phyloP scores from a whole-genome alignment of 2,329 filamentous ascomycete genomes.

The Didymella pomorum region DNA sequence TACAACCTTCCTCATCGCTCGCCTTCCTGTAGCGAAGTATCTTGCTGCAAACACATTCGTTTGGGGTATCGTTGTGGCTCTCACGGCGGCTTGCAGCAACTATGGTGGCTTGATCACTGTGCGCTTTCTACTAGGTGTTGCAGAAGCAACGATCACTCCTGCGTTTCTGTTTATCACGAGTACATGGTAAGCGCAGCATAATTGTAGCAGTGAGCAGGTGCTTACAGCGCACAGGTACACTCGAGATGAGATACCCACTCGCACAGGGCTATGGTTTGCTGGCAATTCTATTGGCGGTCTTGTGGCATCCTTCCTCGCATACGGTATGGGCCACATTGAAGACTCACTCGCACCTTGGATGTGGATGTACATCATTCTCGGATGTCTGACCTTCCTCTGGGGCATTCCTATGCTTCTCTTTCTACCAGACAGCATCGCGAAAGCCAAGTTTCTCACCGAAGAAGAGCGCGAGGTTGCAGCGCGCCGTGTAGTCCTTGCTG shows the following conservation, averaged over 20 bases:
- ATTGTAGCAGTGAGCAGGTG: background rate
- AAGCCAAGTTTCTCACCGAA: conserved; percentile 11
- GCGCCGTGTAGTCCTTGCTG: conserved; percentile 36
- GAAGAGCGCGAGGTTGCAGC: conserved; percentile 27
- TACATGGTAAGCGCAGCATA: conserved; percentile 30
- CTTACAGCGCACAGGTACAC: conserved; percentile 10
- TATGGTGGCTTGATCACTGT: conserved; percentile 8
- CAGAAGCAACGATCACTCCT: conserved; percentile 13
- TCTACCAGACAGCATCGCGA: conserved; percentile 9
- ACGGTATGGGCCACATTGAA: conserved; percentile 11
- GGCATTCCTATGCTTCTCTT: conserved; percentile 11
- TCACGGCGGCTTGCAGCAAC: conserved; percentile 7
- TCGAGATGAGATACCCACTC: conserved; percentile 13
- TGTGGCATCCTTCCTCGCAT: conserved; percentile 15
- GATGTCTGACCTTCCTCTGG: conserved; percentile 8
- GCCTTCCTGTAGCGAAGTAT: conserved; percentile 6
- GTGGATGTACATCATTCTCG: conserved; percentile 16
- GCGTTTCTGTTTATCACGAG: conserved; percentile 39
- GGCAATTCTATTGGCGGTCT: conserved; percentile 15
- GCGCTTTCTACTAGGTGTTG: conserved; percentile 14
- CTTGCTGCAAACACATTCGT: conserved; percentile 8
- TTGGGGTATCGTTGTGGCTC: conserved; percentile 5
- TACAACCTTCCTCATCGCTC: conserved; percentile 8
- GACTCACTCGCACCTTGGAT: conserved; percentile 11
- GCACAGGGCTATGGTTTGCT: conserved; percentile 13